Evolutionary conservation across 176 grass and related monocot species (phyloP), one percentile per base, ranked within the genome.

Genomic region (Aegilops tauschii): DNA sequence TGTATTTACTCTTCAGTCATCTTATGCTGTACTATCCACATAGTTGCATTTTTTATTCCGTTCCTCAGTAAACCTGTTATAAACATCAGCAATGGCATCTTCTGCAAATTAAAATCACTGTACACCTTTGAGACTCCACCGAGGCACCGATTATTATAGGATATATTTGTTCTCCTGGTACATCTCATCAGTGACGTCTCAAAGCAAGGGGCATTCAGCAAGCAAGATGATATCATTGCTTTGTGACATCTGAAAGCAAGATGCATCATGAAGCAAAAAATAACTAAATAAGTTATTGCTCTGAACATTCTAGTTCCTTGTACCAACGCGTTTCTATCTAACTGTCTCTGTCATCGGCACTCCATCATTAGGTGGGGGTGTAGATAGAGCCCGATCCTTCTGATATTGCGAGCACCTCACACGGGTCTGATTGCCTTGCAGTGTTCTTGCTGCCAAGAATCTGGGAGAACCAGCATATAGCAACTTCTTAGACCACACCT

Each of bases 401-500:
- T 72, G 59, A 37, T 65, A 72, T 27, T 77, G 70, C 18, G 80
- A 74, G 49, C 69, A 11, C 58, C 36, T 69, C 31, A 44, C 65
- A 80, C 30, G 47, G 54, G 63, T 76, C 61, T 73, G 17, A 81
- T 81, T 90, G 18, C 12, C 58, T 90, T 86, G 28, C 88, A 96
- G 97, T 84, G 92, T 94, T 81, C 88, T 94, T 29, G 94, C 97
- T 78, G 97, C 94, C 0, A 93, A 91, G 96, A 96, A 88, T 90
- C 91, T 99, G 36, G 92, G 94, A 44, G 90, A 94, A 61, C 64
- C 36, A 61, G 92, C 90, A 84, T 96, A 96, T 9, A 80, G 76
- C 80, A 96, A 90, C 69, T 96, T 99, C 47, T 84, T 99, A 49
- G 94, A 99, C 82, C 94, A 93, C 89, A 96, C 97, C 42, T 96